These are phyloP conservation scores for Mycena alexandri DNA, from an alignment of 768 basidiomycete species.

Conservation along the genomic window DNA sequence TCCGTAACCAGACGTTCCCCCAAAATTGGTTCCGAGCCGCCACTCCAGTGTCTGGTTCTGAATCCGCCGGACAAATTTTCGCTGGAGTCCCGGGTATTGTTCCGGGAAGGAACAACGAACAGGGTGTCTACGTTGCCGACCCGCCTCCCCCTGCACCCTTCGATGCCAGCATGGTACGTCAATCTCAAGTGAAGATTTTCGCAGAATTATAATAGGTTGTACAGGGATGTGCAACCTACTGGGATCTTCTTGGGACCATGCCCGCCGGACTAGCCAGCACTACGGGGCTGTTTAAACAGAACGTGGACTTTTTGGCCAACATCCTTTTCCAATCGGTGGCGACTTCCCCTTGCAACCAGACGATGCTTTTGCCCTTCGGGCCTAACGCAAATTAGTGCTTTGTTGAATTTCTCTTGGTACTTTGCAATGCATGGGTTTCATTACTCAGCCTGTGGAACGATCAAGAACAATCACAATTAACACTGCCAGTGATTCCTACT, in stretches of 20 bases:
- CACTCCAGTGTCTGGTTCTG: slow-evolving; percentile 12
- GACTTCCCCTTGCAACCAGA: slow-evolving; percentile 14
- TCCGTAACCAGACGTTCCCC: slow-evolving; percentile 33
- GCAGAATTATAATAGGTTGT: not conserved
- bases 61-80: slow-evolving; percentile 4
- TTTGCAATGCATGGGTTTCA: slow-evolving; percentile 18
- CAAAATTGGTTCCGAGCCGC: slow-evolving; percentile 27
- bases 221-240: slow-evolving; percentile 25
- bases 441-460: slow-evolving; percentile 10
- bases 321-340: slow-evolving; percentile 18
- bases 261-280: slow-evolving; percentile 26
- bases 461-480: slow-evolving; percentile 13
- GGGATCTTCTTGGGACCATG: slow-evolving; percentile 12
- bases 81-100: not conserved
- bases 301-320: slow-evolving; percentile 23
- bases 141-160: slow-evolving; percentile 25
- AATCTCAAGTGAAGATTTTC: not conserved
- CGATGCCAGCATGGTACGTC: slow-evolving; percentile 20
- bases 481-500: slow-evolving; percentile 11
- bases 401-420: slow-evolving; percentile 10
- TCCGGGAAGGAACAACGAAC: slow-evolving; percentile 26
- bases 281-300: slow-evolving; percentile 28
- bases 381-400: slow-evolving; percentile 11
- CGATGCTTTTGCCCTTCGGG: slow-evolving; percentile 13
- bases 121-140: slow-evolving; percentile 26